Evolutionary conservation across 202 grass and related monocot species (phyloP), one percentile per base, ranked within the genome.

Genomic region (Hordeum pubiflorum): DNA sequence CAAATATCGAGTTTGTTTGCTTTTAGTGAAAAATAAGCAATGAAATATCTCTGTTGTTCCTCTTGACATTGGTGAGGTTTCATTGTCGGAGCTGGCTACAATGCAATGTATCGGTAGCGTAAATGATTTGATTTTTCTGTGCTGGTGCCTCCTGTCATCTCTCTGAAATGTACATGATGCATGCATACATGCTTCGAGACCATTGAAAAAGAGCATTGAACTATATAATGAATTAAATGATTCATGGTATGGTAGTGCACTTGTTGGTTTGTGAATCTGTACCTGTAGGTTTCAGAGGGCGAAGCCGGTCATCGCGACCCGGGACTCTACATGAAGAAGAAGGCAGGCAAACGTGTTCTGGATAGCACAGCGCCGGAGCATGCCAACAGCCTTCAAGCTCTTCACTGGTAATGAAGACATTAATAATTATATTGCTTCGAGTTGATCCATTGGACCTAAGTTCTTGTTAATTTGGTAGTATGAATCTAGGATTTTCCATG

Each of bases 371-470:
- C 81, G 83, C 20, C 86, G 95, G 10, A 85, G 83, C 0, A 67
- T 94, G n/a, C 92, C 92, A 0, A 89, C 86, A 5, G 92, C 90
- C 71, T 97, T 97, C 82, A 97, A 89, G 71, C 89, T 97, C 56
- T 94, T 89, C 74, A 94, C 91, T 21, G 91, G 88, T 93, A 79
- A 64, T 67, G 6, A 11, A 10, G 9, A 10, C 55, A 10, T 44
- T 13, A 14, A 27, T 27, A 27, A 29, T 29, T 29, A 29, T 44
- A 44, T 23, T 72, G 18, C 27, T 52, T n/a, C 1, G 0, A 39
- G 63, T 75, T 39, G n/a, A 61, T 61, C 6, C 6, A 26, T n/a
- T 73, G 41, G 6, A 26, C 27, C 7, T 0, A 5, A 32, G 24
- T 32, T 46, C 2, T 5, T 26, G 27, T 12, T 32, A 32, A 5